phyloP scores from a whole-genome alignment of 768 basidiomycete species.

The Pleurotus tuoliensis region DNA sequence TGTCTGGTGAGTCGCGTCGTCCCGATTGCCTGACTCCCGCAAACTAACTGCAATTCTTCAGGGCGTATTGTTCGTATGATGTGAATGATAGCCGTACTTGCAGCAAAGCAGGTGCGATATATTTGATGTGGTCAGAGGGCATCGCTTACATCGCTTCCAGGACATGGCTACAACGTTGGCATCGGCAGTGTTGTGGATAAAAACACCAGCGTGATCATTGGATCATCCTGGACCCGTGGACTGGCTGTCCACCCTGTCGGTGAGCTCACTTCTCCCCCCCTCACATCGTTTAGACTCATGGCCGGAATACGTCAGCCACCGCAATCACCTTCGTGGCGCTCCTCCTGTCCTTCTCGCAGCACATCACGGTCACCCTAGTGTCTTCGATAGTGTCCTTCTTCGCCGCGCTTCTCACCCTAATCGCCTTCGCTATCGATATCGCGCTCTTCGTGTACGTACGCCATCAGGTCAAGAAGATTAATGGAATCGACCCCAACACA shows the following conservation, averaged over 20 bases:
- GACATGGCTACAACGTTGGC: conserved; percentile 52
- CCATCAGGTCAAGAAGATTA: conserved; percentile 51
- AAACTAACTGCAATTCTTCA: conserved; percentile 18
- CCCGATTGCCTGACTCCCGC: too few species aligned
- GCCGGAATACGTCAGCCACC: conserved; percentile 28
- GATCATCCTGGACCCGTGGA: conserved; percentile 65
- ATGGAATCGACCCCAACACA: conserved; percentile 39
- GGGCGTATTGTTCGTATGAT: conserved; percentile 60
- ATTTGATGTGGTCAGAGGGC: background rate
- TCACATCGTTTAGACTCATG: background rate
- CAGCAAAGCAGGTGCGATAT: conserved; percentile 34
- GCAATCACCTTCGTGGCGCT: conserved; percentile 64
- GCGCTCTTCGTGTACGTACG: conserved; percentile 63
- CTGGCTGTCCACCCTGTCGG: conserved; percentile 75
- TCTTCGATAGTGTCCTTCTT: conserved; percentile 65
- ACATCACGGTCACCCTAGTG: conserved; percentile 52
- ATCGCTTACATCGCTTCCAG: conserved; percentile 20
- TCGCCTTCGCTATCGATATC: conserved; percentile 76
- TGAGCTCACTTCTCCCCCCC: conserved; percentile 26
- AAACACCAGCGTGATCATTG: conserved; percentile 39
- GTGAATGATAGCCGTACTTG: conserved; percentile 44
- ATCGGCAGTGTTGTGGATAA: conserved; percentile 29
- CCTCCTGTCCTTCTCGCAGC: conserved; percentile 56
- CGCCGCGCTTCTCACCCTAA: conserved; percentile 61
- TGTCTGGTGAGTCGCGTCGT: conserved; percentile 48